phyloP scores from a whole-genome alignment of 441 rosid species.

The Adansonia madagascariensis region DNA sequence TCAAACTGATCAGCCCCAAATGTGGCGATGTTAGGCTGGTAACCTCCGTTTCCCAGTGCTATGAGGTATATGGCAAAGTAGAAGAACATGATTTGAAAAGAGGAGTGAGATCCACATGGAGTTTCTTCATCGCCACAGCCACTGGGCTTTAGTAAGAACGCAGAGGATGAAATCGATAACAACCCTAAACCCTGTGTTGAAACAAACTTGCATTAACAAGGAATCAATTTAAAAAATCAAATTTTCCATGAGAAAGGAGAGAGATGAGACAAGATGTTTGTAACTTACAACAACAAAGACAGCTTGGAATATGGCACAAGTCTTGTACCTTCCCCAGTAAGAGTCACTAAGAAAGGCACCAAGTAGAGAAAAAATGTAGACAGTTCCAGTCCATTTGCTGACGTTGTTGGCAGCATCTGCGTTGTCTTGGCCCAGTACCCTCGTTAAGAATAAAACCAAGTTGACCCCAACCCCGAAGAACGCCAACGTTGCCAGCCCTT shows the following conservation, averaged over 20 bases:
- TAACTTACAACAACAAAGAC: constrained; percentile 64
- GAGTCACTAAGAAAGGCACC: constrained; percentile 82
- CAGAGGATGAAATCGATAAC: constrained; percentile 49
- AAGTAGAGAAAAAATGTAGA: constrained; percentile 73
- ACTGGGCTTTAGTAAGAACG: constrained; percentile 51
- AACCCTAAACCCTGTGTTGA: constrained; percentile 54
- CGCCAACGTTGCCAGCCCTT: constrained; percentile 77
- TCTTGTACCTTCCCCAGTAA: constrained; percentile 79
- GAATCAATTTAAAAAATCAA: background rate
- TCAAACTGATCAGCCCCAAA: constrained; percentile 70
- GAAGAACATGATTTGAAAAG: constrained; percentile 44
- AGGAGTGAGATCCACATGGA: constrained; percentile 61
- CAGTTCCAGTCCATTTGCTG: constrained; percentile 86
- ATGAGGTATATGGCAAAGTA: constrained; percentile 62
- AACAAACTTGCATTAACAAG: background rate
- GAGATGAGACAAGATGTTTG: background rate
- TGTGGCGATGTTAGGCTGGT: constrained; percentile 64
- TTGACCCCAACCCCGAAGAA: constrained; percentile 82
- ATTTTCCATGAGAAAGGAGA: background rate
- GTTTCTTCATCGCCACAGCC: constrained; percentile 60
- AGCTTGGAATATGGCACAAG: constrained; percentile 73
- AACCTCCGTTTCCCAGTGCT: constrained; percentile 80
- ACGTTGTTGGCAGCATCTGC: constrained; percentile 77
- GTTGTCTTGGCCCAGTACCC: constrained; percentile 70
- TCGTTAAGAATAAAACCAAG: constrained; percentile 67